Conservation (phyloP, 73 alveolate genomes). For the Paramecium primaurelia region DNA sequence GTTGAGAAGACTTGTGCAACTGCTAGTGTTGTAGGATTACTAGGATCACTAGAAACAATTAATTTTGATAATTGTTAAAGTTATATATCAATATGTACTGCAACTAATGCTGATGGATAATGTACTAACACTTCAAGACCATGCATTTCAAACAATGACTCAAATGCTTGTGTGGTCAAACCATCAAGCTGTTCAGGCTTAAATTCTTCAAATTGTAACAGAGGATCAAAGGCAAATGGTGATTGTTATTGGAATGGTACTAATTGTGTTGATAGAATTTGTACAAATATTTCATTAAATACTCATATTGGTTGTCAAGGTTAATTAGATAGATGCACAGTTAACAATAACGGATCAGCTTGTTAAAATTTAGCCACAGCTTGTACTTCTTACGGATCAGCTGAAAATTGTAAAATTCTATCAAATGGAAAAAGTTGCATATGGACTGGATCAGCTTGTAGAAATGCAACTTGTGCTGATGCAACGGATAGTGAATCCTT, state of each 20-base stretch:
- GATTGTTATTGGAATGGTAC: not conserved
- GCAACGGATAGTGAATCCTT: not conserved
- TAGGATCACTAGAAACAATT: not conserved
- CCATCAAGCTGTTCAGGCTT: not conserved
- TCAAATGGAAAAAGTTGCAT: not conserved
- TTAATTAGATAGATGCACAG: not conserved
- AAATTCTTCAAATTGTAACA: not conserved
- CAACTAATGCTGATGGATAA: too few relatives aligned
- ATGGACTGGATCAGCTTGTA: constrained; percentile 29
- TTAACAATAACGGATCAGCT: not conserved
- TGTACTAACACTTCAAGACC: too few relatives aligned
- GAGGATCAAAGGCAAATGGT: not conserved
- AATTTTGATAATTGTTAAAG: not conserved
- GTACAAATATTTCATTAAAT: not conserved
- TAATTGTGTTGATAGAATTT: not conserved
- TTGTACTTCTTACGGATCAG: not conserved
- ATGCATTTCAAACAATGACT: not conserved
- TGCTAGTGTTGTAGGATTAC: not conserved
- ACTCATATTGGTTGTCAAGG: not conserved
- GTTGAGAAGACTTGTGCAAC: not conserved
- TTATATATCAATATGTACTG: not conserved
- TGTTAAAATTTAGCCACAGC: not conserved
- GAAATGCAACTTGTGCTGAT: not conserved
- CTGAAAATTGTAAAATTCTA: not conserved
- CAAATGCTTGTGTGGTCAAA: not conserved